A percentile compares a stretch with the other conserved stretches of the same genome.
phyloP scores from a whole-genome alignment of 2,329 filamentous ascomycete genomes.

The Neopestalotiopsis sp. region DNA sequence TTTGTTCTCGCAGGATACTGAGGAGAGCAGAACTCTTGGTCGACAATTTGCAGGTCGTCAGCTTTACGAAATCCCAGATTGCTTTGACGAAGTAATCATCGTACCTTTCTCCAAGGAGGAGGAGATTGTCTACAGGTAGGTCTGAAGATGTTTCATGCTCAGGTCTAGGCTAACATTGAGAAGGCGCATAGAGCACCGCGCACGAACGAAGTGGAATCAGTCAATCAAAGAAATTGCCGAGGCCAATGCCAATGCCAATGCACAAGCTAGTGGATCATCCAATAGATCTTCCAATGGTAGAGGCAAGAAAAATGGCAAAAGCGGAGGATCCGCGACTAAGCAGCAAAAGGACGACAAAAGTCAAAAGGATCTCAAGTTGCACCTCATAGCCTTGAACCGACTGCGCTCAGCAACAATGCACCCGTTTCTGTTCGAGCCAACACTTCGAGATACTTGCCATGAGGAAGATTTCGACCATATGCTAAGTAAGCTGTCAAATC shows the following conservation, averaged over 20 bases:
- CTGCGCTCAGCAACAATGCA: conserved; percentile 1
- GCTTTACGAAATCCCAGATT: neutral
- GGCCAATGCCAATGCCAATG: neutral
- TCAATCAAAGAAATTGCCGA: neutral
- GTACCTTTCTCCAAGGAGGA: conserved; percentile 5
- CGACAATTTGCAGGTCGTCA: neutral
- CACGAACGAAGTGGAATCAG: neutral
- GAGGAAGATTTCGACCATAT: neutral
- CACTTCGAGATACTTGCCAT: neutral
- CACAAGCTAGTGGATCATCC: neutral
- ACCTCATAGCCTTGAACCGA: neutral
- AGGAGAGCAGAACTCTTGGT: neutral
- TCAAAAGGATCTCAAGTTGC: neutral
- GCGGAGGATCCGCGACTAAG: neutral
- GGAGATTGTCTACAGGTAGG: conserved; percentile 13
- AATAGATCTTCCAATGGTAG: too few species aligned
- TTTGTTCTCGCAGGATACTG: neutral
- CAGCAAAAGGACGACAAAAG: neutral
- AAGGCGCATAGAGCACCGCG: neutral
- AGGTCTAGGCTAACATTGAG: neutral
- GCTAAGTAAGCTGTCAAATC: neutral
- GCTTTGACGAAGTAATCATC: neutral
- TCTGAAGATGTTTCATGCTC: neutral
- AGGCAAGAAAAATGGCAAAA: neutral
- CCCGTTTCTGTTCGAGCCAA: conserved; percentile 4